Evolutionary conservation across 2,329 filamentous ascomycete genomes (phyloP), one percentile per base, ranked within the genome.

Genomic region (Fusarium avenaceum): DNA sequence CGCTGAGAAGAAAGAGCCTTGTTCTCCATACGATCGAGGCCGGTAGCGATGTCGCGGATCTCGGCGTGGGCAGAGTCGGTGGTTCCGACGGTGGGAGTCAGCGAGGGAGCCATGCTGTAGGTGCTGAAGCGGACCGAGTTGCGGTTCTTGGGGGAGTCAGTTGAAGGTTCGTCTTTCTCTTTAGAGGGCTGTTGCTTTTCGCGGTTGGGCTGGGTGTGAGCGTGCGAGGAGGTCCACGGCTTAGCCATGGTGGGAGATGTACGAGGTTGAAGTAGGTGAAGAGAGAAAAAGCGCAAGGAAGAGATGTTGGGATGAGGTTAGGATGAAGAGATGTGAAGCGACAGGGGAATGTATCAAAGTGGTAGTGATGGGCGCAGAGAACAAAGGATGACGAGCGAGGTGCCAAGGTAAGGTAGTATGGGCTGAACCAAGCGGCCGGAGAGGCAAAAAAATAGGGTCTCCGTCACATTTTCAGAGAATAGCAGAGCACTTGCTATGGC

Each of bases 11-110:
- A 83, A 28, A 97, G 89, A 48, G 91, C 92, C 81, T 93, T 93
- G 84, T 97, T 96, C 80, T 96, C 92, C 82, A 97, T 92, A 75
- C 94, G 92, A 75, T 93, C 90, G 68, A 97, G 88, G 62, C 92
- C 90, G 64, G 90, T 88, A 73, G 92, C 91, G 79, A 96, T 93
- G 71, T 92, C 88, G 78, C 81, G 81, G 72, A 89, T 87, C 77
- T 88, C 86, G 71, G 84, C 84, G 48, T 83, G 81, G 47, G 82
- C 85, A 44, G 85, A 87, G 77, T 88, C 86, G 69, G 77, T 83
- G 28, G 84, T 85, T 69, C 77, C 80, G 59, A 86, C 78, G 32
- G 85, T 87, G 53, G 84, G 80, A 22, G 90, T 87, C 77, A 96
- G 75, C 19, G 86, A 87, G 17, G 85, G 85, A 9, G 86, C 80